phyloP scores from a whole-genome alignment of 805 yeast genomes.

The Candida boidinii region DNA sequence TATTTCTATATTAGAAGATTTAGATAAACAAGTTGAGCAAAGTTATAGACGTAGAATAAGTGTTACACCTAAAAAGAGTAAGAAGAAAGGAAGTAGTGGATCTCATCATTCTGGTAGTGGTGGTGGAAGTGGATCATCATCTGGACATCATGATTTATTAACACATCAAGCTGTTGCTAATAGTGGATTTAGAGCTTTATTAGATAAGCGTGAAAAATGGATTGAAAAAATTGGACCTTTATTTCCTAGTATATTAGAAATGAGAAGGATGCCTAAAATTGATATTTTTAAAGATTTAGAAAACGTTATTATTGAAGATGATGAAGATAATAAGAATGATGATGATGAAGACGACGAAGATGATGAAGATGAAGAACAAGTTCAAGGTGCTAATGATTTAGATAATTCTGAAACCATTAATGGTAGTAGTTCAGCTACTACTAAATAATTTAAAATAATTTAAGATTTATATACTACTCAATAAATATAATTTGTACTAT shows the following conservation, averaged over 20 bases:
- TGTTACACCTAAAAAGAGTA: slow-evolving; percentile 55
- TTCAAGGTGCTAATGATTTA: slow-evolving; percentile 12
- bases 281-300: slow-evolving; percentile 40
- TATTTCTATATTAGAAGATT: slow-evolving; percentile 78
- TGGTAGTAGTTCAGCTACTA: too few relatives aligned
- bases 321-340: slow-evolving; percentile 11
- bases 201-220: slow-evolving; percentile 89
- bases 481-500: too few relatives aligned
- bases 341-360: slow-evolving; percentile 18
- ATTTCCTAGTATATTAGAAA: slow-evolving; percentile 55
- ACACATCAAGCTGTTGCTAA: slow-evolving; percentile 64
- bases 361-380: slow-evolving; percentile 6
- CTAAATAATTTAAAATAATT: too few relatives aligned
- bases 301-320: slow-evolving; percentile 1
- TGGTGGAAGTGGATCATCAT: slow-evolving; percentile 12
- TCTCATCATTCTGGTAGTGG: slow-evolving; percentile 12
- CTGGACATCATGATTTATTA: slow-evolving; percentile 22
- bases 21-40: slow-evolving; percentile 95
- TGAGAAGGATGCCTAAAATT: slow-evolving; percentile 68
- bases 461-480: too few relatives aligned
- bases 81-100: slow-evolving; percentile 34
- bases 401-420: slow-evolving; percentile 11
- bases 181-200: slow-evolving; percentile 65
- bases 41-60: slow-evolving; percentile 78
- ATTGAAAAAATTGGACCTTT: slow-evolving; percentile 81